Conservation (phyloP, 805 yeast genomes). For the Jamesozyma piceae region DNA sequence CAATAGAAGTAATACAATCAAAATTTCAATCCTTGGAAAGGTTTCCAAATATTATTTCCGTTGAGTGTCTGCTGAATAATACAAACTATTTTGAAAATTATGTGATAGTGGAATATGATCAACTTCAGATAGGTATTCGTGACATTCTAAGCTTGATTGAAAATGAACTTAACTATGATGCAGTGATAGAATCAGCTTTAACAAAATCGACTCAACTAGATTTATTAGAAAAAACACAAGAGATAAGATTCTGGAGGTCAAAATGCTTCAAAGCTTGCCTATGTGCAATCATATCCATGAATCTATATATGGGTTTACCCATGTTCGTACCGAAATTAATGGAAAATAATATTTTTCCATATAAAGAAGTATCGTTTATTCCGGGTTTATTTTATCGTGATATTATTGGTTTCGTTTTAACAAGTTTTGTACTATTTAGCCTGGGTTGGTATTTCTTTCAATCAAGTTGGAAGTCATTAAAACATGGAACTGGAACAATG, state of each 20-base stretch:
- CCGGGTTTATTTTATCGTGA: constrained; percentile 29
- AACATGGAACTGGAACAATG: constrained; percentile 76
- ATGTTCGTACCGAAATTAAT: constrained; percentile 24
- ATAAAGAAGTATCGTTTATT: constrained; percentile 11
- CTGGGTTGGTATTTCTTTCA: constrained; percentile 62
- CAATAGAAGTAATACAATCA: background rate
- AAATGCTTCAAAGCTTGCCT: constrained; percentile 44
- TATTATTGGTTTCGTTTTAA: constrained; percentile 55
- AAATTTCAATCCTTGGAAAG: background rate
- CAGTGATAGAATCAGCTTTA: constrained; percentile 35
- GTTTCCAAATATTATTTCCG: background rate
- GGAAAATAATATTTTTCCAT: constrained; percentile 30
- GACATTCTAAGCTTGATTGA: constrained; percentile 45
- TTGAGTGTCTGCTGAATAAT: background rate
- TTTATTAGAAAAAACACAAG: constrained; percentile 58
- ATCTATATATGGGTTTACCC: constrained; percentile 41
- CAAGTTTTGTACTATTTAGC: constrained; percentile 49
- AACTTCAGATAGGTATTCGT: constrained; percentile 51
- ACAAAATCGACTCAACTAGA: constrained; percentile 64
- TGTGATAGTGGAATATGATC: constrained; percentile 39
- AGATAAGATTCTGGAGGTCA: constrained; percentile 60
- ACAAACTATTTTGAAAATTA: constrained; percentile 2
- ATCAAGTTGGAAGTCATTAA: constrained; percentile 55
- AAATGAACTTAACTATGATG: constrained; percentile 42
- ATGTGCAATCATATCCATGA: constrained; percentile 56